Evolutionary conservation across 371 early-diverging fungal species (phyloP).

Genomic region (Actinomortierella ambigua): DNA sequence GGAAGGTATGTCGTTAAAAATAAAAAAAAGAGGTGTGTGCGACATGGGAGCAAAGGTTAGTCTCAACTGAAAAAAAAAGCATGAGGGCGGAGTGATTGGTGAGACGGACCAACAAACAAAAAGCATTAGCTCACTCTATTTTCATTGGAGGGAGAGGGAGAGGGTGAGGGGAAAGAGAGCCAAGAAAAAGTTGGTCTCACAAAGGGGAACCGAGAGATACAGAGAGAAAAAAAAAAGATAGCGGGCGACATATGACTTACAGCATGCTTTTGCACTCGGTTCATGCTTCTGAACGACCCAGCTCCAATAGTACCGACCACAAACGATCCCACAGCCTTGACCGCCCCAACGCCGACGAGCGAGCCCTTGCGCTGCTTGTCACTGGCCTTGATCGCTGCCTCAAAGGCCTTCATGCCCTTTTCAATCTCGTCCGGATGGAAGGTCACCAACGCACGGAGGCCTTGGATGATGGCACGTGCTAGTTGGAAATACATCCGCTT

Average conservation of each 20-base stretch:
- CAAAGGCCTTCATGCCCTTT: constrained; percentile 36
- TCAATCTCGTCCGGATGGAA: constrained; percentile 38
- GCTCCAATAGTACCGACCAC: constrained; percentile 42
- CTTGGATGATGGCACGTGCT: constrained; percentile 30
- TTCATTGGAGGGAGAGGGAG: no score
- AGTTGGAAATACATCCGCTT: constrained; percentile 34
- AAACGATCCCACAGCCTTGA: constrained; percentile 42
- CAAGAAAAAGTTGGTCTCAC: no score
- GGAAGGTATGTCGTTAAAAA: not conserved
- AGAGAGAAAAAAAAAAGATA: not conserved
- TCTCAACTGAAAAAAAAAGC: no score
- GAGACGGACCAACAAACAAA: no score
- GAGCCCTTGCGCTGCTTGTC: constrained; percentile 41
- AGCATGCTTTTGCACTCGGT: constrained; percentile 46
- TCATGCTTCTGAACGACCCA: constrained; percentile 42
- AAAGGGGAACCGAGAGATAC: not conserved
- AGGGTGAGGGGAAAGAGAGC: no score
- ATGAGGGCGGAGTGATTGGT: no score
- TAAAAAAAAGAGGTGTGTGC: no score
- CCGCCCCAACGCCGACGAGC: constrained; percentile 35
- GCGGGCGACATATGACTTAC: constrained; percentile 33
- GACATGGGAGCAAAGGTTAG: no score
- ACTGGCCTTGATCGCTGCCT: constrained; percentile 32
- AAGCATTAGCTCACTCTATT: no score
- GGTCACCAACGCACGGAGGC: constrained; percentile 30